Evolutionary conservation across 2,329 filamentous ascomycete genomes (phyloP).

Genomic region (Mycosphaerella sp.): DNA sequence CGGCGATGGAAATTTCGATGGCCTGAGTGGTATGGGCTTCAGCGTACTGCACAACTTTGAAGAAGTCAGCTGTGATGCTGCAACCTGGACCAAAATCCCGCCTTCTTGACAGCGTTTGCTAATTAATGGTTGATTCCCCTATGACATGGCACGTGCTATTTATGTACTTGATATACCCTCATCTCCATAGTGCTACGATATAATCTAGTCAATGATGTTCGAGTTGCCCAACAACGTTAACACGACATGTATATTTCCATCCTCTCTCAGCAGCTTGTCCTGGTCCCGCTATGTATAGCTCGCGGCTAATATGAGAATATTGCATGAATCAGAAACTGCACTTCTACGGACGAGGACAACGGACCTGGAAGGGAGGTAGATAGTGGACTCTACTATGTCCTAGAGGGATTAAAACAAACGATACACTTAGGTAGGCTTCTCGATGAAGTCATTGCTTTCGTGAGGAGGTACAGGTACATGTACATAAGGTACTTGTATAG

Average conservation of each 20-base stretch:
- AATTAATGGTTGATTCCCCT: not conserved
- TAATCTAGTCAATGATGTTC: not conserved
- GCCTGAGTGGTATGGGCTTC: conserved; percentile 73
- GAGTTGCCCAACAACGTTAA: not conserved
- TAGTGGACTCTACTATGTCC: not conserved
- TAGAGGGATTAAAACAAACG: not conserved
- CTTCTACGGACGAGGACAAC: too few relatives aligned
- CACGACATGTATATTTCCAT: not conserved
- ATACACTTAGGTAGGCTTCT: not conserved
- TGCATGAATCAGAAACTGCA: too few relatives aligned
- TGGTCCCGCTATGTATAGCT: too few relatives aligned
- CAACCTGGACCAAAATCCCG: conserved; percentile 47
- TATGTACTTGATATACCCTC: not conserved
- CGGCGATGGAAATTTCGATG: conserved; percentile 65
- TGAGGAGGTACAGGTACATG: not conserved
- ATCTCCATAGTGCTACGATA: not conserved
- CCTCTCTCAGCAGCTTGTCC: not conserved
- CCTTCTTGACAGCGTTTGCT: conserved; percentile 4
- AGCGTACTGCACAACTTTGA: conserved; percentile 73
- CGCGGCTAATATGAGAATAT: too few relatives aligned
- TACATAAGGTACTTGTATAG: too few relatives aligned
- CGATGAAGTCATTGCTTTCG: not conserved
- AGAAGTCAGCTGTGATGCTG: conserved; percentile 64
- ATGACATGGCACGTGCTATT: not conserved
- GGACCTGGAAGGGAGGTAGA: too few relatives aligned